Evolutionary conservation across 345 rosid genomes (phyloP).

Genomic region (Brassica cretica): DNA sequence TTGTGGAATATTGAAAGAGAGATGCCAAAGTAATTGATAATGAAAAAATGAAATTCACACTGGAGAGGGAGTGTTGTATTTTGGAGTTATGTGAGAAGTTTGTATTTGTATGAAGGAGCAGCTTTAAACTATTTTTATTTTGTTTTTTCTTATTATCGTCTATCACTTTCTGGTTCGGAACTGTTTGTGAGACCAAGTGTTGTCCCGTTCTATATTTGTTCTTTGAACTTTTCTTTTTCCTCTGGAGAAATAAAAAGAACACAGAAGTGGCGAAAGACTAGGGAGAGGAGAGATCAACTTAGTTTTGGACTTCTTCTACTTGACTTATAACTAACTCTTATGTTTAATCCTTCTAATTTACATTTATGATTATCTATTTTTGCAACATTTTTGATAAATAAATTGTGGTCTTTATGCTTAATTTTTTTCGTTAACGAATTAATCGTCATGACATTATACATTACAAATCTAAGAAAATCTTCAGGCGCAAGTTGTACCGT

Average conservation of each 20-base stretch:
- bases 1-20: slow-evolving; percentile 29
- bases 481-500: too few relatives aligned
- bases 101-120: slow-evolving; percentile 31
- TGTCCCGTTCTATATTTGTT: neutral
- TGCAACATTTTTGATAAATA: neutral
- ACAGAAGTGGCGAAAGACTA: slow-evolving; percentile 1
- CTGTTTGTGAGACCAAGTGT: slow-evolving; percentile 28
- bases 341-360: neutral
- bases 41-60: slow-evolving; percentile 29
- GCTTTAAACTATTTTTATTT: slow-evolving; percentile 22
- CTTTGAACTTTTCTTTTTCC: neutral
- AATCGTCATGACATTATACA: neutral
- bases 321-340: slow-evolving; percentile 16
- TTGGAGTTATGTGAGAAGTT: slow-evolving; percentile 26
- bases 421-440: neutral
- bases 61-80: slow-evolving; percentile 24
- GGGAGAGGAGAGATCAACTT: slow-evolving; percentile 10
- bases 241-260: neutral
- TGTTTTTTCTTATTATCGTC: slow-evolving; percentile 13
- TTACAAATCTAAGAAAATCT: neutral
- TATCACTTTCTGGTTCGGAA: slow-evolving; percentile 11
- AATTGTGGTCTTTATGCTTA: neutral
- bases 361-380: neutral
- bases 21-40: slow-evolving; percentile 35
- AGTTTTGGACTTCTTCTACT: neutral